Conservation (phyloP, 1,139 yeast genomes). For the Protomyces lactucae-debilis region DNA sequence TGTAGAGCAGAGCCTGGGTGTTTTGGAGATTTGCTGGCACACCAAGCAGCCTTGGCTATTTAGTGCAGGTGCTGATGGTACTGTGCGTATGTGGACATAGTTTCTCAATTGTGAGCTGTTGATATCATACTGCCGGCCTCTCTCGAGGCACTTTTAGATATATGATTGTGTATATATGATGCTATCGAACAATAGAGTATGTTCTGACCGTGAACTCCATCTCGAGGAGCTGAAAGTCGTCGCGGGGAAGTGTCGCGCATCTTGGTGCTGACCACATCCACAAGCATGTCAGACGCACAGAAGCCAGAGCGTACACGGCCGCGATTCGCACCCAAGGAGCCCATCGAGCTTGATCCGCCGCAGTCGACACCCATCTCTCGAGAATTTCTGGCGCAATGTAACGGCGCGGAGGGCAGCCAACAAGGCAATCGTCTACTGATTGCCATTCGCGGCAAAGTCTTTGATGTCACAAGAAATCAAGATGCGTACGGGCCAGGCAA, state of each 20-base stretch:
- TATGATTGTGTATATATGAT: no score
- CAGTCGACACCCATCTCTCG: constrained; percentile 8
- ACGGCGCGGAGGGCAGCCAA: constrained; percentile 32
- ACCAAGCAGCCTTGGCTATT: constrained; percentile 98
- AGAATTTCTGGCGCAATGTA: constrained; percentile 19
- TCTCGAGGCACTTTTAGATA: no score
- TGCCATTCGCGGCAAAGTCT: constrained; percentile 68
- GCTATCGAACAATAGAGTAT: no score
- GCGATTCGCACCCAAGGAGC: constrained; percentile 24
- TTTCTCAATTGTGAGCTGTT: background rate
- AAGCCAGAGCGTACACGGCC: constrained; percentile 5
- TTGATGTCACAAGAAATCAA: constrained; percentile 64
- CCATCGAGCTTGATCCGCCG: constrained; percentile 18
- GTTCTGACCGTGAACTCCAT: no score
- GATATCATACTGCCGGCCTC: no score
- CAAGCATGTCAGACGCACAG: background rate
- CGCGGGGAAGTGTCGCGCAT: no score
- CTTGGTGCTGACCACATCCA: no score
- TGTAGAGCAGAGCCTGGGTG: constrained; percentile 74
- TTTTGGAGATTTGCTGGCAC: constrained; percentile 90
- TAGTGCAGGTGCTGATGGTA: constrained; percentile 97
- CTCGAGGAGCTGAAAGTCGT: no score
- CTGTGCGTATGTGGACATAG: constrained; percentile 88
- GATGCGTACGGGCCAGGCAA: constrained; percentile 72
- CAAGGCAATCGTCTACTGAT: constrained; percentile 54